Evolutionary conservation across 2,329 filamentous ascomycete species (phyloP).

Genomic region (Xylogone sp.): DNA sequence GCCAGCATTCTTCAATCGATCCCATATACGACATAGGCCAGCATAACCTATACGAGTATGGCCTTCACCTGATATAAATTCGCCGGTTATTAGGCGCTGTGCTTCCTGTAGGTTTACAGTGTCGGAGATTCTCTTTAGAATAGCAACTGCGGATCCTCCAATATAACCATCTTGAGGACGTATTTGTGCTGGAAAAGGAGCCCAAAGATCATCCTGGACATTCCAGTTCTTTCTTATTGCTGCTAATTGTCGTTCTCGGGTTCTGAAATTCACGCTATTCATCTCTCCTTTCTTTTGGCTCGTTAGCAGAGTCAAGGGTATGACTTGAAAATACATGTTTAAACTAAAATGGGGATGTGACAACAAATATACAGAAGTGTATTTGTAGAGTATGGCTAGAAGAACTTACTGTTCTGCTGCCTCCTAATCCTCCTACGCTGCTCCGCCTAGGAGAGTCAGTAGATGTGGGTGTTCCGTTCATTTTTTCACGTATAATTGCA

Average conservation of each 20-base stretch:
- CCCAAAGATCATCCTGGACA: background rate
- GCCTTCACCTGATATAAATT: background rate
- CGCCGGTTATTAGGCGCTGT: background rate
- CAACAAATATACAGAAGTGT: too few relatives aligned
- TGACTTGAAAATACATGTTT: too few relatives aligned
- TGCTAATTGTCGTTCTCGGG: background rate
- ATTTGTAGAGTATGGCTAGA: too few relatives aligned
- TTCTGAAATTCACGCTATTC: background rate
- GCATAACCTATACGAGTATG: background rate
- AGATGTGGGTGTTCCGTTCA: too few relatives aligned
- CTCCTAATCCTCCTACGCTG: too few relatives aligned
- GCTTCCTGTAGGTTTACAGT: background rate
- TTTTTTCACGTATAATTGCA: too few relatives aligned
- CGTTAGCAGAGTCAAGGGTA: too few relatives aligned
- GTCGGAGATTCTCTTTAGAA: background rate
- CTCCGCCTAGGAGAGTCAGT: too few relatives aligned
- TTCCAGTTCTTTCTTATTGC: background rate
- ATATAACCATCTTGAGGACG: background rate
- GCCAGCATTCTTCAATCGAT: background rate
- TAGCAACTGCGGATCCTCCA: background rate
- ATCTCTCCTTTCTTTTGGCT: background rate
- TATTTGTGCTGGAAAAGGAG: background rate
- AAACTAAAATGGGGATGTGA: too few relatives aligned
- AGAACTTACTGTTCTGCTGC: too few relatives aligned
- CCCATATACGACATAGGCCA: background rate